Conservation (phyloP, 257 asterid species). For the Thymus quinquecostatus region DNA sequence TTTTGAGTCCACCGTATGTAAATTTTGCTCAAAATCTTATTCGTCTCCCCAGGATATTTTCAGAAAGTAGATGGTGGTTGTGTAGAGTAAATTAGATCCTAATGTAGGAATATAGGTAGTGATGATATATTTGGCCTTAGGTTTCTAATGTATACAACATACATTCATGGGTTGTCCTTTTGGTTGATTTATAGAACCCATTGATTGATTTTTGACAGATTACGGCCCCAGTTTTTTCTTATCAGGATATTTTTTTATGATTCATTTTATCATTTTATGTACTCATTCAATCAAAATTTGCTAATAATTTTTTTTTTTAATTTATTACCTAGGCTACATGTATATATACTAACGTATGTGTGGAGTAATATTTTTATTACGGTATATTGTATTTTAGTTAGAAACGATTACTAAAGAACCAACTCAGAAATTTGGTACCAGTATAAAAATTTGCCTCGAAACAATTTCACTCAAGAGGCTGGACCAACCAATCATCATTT, state of each 20-base stretch:
- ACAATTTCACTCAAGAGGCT: neutral
- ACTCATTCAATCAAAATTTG: too few relatives aligned
- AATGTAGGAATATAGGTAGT: slow-evolving; percentile 51
- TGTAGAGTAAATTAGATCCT: slow-evolving; percentile 62
- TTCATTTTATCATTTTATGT: too few relatives aligned
- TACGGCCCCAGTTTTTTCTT: too few relatives aligned
- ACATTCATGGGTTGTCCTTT: slow-evolving; percentile 38
- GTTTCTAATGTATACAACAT: slow-evolving; percentile 45
- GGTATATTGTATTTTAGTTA: too few relatives aligned
- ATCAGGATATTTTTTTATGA: too few relatives aligned
- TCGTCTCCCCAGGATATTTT: slow-evolving; percentile 27
- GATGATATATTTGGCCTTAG: slow-evolving; percentile 38
- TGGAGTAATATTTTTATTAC: too few relatives aligned
- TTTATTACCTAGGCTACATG: too few relatives aligned
- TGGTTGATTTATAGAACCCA: slow-evolving; percentile 26
- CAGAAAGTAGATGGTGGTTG: slow-evolving; percentile 45
- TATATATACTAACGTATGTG: too few relatives aligned
- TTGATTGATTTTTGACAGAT: neutral
- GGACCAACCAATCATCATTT: neutral
- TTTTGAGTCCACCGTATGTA: slow-evolving; percentile 29
- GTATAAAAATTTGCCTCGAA: neutral
- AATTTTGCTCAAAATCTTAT: slow-evolving; percentile 30
- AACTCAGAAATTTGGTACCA: neutral
- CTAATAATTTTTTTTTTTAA: too few relatives aligned
- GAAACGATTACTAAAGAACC: neutral